Conservation (phyloP, 495 filamentous ascomycete genomes). For the Staphylotrichum longicolle region DNA sequence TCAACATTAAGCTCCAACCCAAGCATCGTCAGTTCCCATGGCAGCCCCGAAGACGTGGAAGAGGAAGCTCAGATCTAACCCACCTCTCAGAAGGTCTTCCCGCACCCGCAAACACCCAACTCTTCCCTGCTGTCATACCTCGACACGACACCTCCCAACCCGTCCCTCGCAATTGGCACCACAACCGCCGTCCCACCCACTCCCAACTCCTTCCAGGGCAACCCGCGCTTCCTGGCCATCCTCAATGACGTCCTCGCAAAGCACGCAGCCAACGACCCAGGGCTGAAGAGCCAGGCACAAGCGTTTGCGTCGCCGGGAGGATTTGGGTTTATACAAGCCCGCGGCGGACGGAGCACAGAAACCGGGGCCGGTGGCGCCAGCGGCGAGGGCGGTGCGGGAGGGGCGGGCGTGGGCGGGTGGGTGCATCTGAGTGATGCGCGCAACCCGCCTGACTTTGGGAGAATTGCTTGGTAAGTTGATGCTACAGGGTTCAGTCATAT, state of each 20-base stretch:
- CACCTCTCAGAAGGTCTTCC: constrained; percentile 67
- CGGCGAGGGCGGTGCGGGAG: constrained; percentile 77
- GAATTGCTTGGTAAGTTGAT: constrained; percentile 67
- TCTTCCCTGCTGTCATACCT: constrained; percentile 70
- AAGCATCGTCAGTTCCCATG: constrained; percentile 43
- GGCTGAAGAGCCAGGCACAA: constrained; percentile 69
- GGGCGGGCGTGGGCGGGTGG: constrained; percentile 80
- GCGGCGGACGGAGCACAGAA: constrained; percentile 39
- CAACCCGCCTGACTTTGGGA: constrained; percentile 82
- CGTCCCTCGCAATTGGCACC: constrained; percentile 70
- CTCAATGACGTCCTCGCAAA: constrained; percentile 69
- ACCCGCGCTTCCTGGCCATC: constrained; percentile 69
- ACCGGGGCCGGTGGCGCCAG: constrained; percentile 72
- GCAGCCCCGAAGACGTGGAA: neutral
- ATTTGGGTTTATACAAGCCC: constrained; percentile 44
- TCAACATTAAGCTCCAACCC: constrained; percentile 45
- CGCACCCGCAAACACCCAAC: constrained; percentile 44
- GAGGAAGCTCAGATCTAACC: constrained; percentile 17
- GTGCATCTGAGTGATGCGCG: constrained; percentile 83
- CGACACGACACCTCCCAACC: constrained; percentile 66
- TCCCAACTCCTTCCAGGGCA: constrained; percentile 71
- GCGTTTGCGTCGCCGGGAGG: constrained; percentile 78
- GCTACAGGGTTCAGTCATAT: neutral
- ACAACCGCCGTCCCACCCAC: constrained; percentile 72
- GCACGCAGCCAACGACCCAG: constrained; percentile 70